These are phyloP conservation scores for Zygoascus meyerae DNA, from an alignment of 1,139 yeast species.

Conservation along the genomic window DNA sequence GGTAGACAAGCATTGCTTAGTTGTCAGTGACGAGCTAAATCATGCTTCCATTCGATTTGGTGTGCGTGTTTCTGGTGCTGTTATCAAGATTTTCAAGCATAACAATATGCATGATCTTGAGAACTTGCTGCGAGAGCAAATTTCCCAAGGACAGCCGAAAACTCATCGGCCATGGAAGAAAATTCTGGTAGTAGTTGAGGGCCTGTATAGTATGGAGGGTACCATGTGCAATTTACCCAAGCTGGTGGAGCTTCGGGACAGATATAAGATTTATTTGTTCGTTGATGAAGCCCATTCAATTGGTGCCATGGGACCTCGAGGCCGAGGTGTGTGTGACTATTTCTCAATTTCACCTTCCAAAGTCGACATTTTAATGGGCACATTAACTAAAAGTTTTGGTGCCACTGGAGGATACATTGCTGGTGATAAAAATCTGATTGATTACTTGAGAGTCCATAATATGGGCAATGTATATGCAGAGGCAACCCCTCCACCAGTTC, in stretches of 20 bases:
- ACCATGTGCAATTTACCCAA: slow-evolving; percentile 83
- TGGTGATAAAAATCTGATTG: slow-evolving; percentile 61
- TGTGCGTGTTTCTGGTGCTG: slow-evolving; percentile 86
- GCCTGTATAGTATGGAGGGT: slow-evolving; percentile 97
- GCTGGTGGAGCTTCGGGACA: slow-evolving; percentile 66
- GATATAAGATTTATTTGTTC: slow-evolving; percentile 83
- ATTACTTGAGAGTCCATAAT: slow-evolving; percentile 65
- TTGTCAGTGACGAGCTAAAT: slow-evolving; percentile 88
- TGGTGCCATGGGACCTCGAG: slow-evolving; percentile 93
- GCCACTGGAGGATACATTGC: slow-evolving; percentile 98
- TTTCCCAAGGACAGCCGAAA: slow-evolving; percentile 94
- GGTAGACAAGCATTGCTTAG: slow-evolving; percentile 81
- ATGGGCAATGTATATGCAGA: slow-evolving; percentile 77
- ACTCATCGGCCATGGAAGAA: slow-evolving; percentile 97
- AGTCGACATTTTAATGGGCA: slow-evolving; percentile 92
- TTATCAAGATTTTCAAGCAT: slow-evolving; percentile 87
- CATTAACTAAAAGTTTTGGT: slow-evolving; percentile 94
- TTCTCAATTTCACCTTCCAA: slow-evolving; percentile 70
- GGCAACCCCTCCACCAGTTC: slow-evolving; percentile 82
- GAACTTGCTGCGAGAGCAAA: slow-evolving; percentile 72
- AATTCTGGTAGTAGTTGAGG: slow-evolving; percentile 89
- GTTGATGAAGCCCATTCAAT: slow-evolving; percentile 98
- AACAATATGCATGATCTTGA: slow-evolving; percentile 84
- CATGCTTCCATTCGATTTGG: slow-evolving; percentile 97
- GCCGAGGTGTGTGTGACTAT: slow-evolving; percentile 93